Conservation (phyloP, 192 early-diverging fungal genomes). For the Gamsiella multidivaricata region DNA sequence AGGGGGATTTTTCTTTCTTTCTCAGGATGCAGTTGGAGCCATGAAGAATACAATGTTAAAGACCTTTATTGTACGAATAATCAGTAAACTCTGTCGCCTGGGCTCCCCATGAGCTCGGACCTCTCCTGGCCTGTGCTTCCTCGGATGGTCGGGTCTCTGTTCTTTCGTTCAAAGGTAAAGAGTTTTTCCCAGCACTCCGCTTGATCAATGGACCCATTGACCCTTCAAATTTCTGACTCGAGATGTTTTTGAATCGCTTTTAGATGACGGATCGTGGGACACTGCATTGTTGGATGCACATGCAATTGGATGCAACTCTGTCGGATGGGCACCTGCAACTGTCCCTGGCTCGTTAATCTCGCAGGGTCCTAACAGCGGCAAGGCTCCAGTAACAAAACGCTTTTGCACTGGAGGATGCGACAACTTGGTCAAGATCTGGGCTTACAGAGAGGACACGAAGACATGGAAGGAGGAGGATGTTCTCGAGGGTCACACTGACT, state of each 20-base stretch:
- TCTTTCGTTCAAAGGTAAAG: constrained; percentile 88
- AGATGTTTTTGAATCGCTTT: background rate
- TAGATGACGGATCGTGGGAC: constrained; percentile 92
- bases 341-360: constrained; percentile 79
- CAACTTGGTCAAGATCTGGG: constrained; percentile 96
- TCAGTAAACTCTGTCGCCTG: constrained; percentile 95
- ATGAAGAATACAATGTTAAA: background rate
- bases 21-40: background rate
- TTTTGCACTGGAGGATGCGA: constrained; percentile 96
- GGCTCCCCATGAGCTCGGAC: constrained; percentile 97
- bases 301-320: constrained; percentile 90
- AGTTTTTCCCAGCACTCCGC: background rate
- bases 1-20: too few relatives aligned
- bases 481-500: constrained; percentile 94
- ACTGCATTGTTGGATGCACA: constrained; percentile 83
- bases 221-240: background rate
- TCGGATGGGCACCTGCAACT: constrained; percentile 94
- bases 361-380: constrained; percentile 63
- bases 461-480: constrained; percentile 82
- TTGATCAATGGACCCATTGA: too few relatives aligned
- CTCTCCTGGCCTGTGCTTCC: constrained; percentile 90
- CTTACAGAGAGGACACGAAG: constrained; percentile 79
- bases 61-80: background rate
- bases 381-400: constrained; percentile 73
- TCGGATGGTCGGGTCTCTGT: constrained; percentile 96